Evolutionary conservation across 108 stramenopile genomes (phyloP), one percentile per base, ranked within the genome.

Genomic region (Epithemia pelagica): DNA sequence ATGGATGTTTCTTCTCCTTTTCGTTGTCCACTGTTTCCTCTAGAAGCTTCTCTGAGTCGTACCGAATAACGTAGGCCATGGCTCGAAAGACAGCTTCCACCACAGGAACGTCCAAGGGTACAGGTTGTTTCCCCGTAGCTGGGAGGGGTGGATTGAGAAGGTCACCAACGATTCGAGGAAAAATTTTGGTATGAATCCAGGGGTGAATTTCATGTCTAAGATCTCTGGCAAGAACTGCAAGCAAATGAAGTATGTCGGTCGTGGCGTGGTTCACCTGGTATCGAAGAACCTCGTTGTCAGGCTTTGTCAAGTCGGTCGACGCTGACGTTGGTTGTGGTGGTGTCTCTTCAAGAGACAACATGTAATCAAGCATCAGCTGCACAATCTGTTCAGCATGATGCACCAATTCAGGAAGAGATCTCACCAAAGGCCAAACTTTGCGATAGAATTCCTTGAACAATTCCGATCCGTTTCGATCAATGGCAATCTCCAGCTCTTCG

Each of bases 191-290:
- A 59, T 85, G 77, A 20, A 94, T 55, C 61, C 71, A 88, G 8
- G 81, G 82, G 76, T 94, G 89, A 30, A 94, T 82, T 70, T 90
- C 89, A 62, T 77, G 82, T n/a, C 89, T 77, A 31, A 94, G 73
- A 77, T 94, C 92, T 57, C 86, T 68, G 31, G 89, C 87, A 59
- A 94, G 66, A 18, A 94, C 92, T 24, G 89, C 82, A 28, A 90
- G 61, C 23, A 94, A 56, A 71, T 94, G 92, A 7, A 94, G 67
- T 62, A 90, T 78, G 67, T 94, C 92, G 54, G 78, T 78, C n/a
- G 92, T 94, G 10, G 85, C 89, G 75, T 77, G 75, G 72, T 90
- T 93, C 33, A 83, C 76, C n/a, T 78, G 61, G 52, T 69, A 89
- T 54, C 64, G 72, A 66, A 29, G 52, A 26, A 56, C 32, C 30